Base-by-base conservation (phyloP, 2,329 filamentous ascomycete genomes). In the Penicillium sp. region DNA sequence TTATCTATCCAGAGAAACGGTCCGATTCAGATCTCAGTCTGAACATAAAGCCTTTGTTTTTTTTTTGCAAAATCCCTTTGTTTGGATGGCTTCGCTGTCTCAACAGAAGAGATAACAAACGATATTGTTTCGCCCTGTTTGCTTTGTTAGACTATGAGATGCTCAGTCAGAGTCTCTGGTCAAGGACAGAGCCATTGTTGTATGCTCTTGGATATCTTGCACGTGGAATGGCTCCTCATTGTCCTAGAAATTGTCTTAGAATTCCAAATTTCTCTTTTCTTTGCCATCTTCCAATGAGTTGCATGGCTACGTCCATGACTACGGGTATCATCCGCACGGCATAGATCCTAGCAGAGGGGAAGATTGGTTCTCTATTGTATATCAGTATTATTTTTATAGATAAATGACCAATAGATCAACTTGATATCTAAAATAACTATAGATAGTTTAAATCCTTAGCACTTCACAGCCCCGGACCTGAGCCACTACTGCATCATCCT, bases 131-230 rank as follows among this genome's bases (percentile, higher is more conserved):
- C 18, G 13, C 18, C n/a, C 2, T 26, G 8, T 14, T 31, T 32
- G 26, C 22, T 32, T 48, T 48, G 35, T 31, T 42, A 26, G 16
- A 7, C 13, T 46, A 34, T 29, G 29, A 46, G 3, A 8, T 20
- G 20, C 34, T 20, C 32, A 32, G 5, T 46, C 10, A 38, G 14
- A 11, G 48, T 20, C 16, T 52, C 11, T 24, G 29, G 14, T 44
- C 46, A 44, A 50, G 53, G 18, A 56, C 48, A 56, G 48, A 31
- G 48, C 26, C 7, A 45, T 52, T 56, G 35, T 43, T 40, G 16
- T 29, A 29, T 52, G 11, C 32, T 31, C 31, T 38, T 35, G 14
- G 29, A 13, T n/a, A 39, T 18, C 11, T 44, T 34, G 7, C 38
- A 44, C 14, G 37, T 51, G 49, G 38, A 1, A 32, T 44, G 18